Evolutionary conservation across 495 filamentous ascomycete genomes (phyloP), one percentile per base, ranked within the genome.

Genomic region (Trypethelium eluteriae): DNA sequence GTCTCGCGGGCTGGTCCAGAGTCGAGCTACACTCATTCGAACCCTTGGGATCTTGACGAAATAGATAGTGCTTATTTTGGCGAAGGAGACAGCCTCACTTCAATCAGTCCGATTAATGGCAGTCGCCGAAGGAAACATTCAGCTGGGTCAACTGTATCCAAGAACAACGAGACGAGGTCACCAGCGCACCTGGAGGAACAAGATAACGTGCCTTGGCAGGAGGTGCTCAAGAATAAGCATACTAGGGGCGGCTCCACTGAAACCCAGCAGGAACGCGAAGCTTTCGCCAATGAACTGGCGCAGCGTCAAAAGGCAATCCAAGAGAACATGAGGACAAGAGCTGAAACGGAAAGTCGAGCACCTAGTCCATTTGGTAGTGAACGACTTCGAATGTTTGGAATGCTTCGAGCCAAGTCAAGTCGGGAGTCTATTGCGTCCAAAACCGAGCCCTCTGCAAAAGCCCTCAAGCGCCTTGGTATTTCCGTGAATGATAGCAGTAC

Each of bases 281-380:
- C 90, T 64, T 93, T 96, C 70, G 86, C 86, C 32, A 86, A 82
- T 65, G 90, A 94, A 71, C 85, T 96, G 32, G 91, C 90, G 0
- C 83, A 88, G 72, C 83, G 91, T 49, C 85, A 89, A 62, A 83
- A 86, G 39, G 88, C 85, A 18, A 88, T 96, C 39, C 87, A 92
- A 68, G 91, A 96, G 76, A 91, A 88, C 71, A 77, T 97, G 38
- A 86, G 85, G 16, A 89, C 81, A 18, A 88, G 88, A 70, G 86
- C 85, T 16, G 89, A 90, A 67, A 82, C 80, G 9, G 88, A 89
- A 70, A 81, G 83, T 76, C 76, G 81, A 73, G 78, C 90, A 59
- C 77, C 76, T 62, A 87, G 79, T 49, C 81, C 76, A 9, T 59
- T 75, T 65, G 73, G 71, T 69, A 71, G 69, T 69, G 74, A 76